Base-by-base conservation (phyloP, 1,139 yeast species). In the Blastobotrys ciferrii region DNA sequence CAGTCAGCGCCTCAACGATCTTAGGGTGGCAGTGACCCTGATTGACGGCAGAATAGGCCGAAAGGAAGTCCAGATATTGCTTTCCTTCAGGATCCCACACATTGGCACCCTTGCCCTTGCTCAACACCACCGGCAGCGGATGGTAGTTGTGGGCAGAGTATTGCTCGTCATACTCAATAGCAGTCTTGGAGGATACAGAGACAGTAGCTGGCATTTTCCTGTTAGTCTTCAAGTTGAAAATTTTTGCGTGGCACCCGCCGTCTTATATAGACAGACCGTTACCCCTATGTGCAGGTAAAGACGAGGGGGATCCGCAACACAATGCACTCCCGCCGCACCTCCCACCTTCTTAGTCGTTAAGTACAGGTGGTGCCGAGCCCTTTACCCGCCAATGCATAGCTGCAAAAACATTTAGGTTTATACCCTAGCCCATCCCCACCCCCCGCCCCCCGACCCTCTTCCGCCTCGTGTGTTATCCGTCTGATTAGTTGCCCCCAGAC, bases 1-100 rank as follows among this genome's bases (percentile, higher is more conserved):
- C 95, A 45, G 82, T 76, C 54, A 92, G 76, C 1, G 98, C 98
- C 43, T 71, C 76, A 53, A 92, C 77, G 65, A 91, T 91, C 70
- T 87, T 84, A 52, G 98, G 98, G 67, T 91, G 98, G 70, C 97
- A 91, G 68, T 91, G 98, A 51, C 98, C 98, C 70, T 92, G 98
- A 74, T 92, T 92, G 36, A 92, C 97, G 11, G 98, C 98, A 33
- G 96, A 88, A 71, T 91, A 91, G 6, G 98, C 96, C 30, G 94
- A 84, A 57, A 89, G 73, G 65, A 89, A 89, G 68, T 89, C 98
- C 58, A 89, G 73, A 56, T 68, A 69, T 53, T 68, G 60, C 38
- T 60, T 64, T 54, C 96, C 97, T 70, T 91, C 98, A 11, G 98
- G 97, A 65, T 92, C 98, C 97, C 97, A 91, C 32, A 92, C 97